Evolutionary conservation across 768 basidiomycete species (phyloP), one percentile per base, ranked within the genome.

Genomic region (Leccinum longicurvipes): DNA sequence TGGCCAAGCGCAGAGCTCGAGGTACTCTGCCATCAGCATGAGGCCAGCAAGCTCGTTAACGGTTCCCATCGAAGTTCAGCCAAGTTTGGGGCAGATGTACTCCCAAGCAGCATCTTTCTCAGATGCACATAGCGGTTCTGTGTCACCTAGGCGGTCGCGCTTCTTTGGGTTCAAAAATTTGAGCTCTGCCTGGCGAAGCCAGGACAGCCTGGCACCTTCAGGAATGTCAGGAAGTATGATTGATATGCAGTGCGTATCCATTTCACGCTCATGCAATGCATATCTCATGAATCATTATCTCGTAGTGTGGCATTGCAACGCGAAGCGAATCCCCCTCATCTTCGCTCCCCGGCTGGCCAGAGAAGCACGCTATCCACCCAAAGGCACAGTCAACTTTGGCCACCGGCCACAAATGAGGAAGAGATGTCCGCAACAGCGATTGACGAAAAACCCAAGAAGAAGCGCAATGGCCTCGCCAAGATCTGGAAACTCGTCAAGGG

Each of bases 201-300:
- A 87, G 63, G 88, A 91, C 55, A 92, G 90, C 68, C 73, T 93
- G 36, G 87, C 89, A 1, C 79, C 82, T n/a, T 89, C 90, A 27
- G 89, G 87, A 8, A 79, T 87, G 67, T 87, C 87, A 3, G 91
- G 91, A 51, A 93, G 91, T 64, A 91, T 93, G 89, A 74, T 93
- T 60, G 89, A 93, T 69, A 93, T 93, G 91, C 91, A 93, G 91
- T 93, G 74, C 60, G 89, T 85, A 44, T 55, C 23, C 48, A 9
- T 17, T 44, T 60, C n/a, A 50, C 54, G n/a, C 54, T 57, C 6
- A 3, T 54, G 46, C 23, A 28, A 19, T 44, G 3, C 15, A 21
- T 34, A 31, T 57, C 47, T 61, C 51, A 69, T 51, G 44, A 17
- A 41, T 12, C 47, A 23, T 54, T 15, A 27, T 34, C 55, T 44